These are phyloP conservation scores for Acacia acuminata DNA, from an alignment of 306 rosid genomes.

Conservation along the genomic window DNA sequence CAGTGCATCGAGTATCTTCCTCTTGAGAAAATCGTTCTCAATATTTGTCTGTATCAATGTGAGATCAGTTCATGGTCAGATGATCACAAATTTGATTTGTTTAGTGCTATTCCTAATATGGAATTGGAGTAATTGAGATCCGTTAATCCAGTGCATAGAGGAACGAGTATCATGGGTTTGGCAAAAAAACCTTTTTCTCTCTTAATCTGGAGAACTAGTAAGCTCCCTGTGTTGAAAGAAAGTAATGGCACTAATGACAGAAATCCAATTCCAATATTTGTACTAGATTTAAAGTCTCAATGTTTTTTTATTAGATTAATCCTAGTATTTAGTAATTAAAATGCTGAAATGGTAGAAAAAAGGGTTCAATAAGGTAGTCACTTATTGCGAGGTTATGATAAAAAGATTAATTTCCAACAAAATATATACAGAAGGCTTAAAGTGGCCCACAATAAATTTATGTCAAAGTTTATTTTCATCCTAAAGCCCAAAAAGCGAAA, in stretches of 20 bases:
- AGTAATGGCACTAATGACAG: no score
- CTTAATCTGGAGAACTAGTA: no score
- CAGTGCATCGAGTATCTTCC: conserved; percentile 42
- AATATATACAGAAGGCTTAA: not conserved
- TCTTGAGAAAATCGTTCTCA: conserved; percentile 44
- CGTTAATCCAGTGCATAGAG: conserved; percentile 28
- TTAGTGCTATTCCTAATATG: no score
- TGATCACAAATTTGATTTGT: no score
- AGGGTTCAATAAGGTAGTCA: not conserved
- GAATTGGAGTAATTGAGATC: conserved; percentile 36
- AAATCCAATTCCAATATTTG: not conserved
- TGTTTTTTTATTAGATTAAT: not conserved
- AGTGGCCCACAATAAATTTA: not conserved
- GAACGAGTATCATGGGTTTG: conserved; percentile 46
- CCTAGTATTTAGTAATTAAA: not conserved
- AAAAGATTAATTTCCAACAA: not conserved
- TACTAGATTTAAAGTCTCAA: not conserved
- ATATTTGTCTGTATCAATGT: not conserved
- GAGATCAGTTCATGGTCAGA: not conserved
- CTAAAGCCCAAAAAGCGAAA: not conserved
- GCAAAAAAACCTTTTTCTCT: not conserved
- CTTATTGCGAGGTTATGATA: not conserved
- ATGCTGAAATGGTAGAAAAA: not conserved
- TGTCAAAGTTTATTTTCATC: not conserved
- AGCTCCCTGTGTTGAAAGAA: no score